phyloP scores from a whole-genome alignment of 305 asterid species.

The Striga hermonthica region DNA sequence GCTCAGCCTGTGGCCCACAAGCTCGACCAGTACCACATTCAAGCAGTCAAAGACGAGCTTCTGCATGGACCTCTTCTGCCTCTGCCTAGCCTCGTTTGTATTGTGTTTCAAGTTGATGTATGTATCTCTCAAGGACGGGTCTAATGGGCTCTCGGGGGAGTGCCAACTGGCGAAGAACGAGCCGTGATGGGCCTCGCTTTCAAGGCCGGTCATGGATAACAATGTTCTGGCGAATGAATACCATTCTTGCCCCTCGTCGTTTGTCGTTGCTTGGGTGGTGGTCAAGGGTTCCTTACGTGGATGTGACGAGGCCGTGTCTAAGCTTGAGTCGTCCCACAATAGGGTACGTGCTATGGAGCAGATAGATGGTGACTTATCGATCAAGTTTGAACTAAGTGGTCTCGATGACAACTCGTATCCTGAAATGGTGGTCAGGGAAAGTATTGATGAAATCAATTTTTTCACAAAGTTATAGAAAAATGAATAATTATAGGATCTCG shows the following conservation, averaged over 20 bases:
- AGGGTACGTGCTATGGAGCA: conserved; percentile 85
- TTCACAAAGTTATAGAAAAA: neutral
- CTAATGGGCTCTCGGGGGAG: conserved; percentile 73
- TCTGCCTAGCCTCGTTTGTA: conserved; percentile 60
- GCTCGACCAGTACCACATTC: conserved; percentile 60
- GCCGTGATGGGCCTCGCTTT: conserved; percentile 31
- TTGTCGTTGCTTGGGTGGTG: conserved; percentile 30
- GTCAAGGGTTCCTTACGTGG: too few relatives aligned
- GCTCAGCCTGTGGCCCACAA: conserved; percentile 46
- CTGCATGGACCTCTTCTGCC: conserved; percentile 63
- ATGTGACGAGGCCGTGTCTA: conserved; percentile 59
- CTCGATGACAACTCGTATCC: conserved; percentile 45
- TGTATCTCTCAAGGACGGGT: conserved; percentile 71
- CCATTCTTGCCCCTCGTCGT: conserved; percentile 70
- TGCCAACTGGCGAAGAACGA: conserved; percentile 58
- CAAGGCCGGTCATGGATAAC: conserved; percentile 58
- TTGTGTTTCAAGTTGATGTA: conserved; percentile 48
- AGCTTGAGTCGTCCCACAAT: conserved; percentile 60
- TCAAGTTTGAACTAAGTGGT: conserved; percentile 51
- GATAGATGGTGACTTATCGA: conserved; percentile 86
- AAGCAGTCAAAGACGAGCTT: conserved; percentile 84
- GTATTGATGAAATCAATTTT: conserved; percentile 15
- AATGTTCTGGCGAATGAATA: conserved; percentile 53
- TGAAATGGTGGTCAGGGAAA: conserved; percentile 31
- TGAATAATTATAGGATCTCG: neutral